Conservation (phyloP, 768 basidiomycete species). For the Trichaptum fuscoviolaceum region DNA sequence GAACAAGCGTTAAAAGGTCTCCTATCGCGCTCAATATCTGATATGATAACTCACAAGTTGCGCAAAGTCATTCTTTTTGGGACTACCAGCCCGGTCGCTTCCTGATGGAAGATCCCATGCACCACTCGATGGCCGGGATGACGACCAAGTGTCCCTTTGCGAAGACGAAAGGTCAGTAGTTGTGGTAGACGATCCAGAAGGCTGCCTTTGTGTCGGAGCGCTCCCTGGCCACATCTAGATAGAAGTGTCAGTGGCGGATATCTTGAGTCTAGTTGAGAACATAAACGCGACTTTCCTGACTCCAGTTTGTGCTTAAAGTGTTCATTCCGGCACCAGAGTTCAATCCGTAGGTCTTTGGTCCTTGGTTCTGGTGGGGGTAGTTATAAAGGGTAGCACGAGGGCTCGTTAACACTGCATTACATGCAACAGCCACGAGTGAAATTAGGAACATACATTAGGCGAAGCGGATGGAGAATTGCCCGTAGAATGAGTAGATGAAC, state of each 20-base stretch:
- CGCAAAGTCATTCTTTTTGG: constrained; percentile 45
- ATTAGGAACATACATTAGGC: constrained; percentile 47
- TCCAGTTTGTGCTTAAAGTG: constrained; percentile 55
- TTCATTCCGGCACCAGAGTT: constrained; percentile 44
- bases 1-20: constrained; percentile 9
- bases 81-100: constrained; percentile 38
- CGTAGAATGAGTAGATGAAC: constrained; percentile 60
- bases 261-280: not conserved
- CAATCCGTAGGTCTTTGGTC: constrained; percentile 26
- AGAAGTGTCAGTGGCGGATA: not conserved
- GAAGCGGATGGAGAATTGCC: constrained; percentile 59
- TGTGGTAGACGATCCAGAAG: not conserved
- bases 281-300: constrained; percentile 40
- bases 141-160: constrained; percentile 47
- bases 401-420: constrained; percentile 7
- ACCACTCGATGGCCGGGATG: constrained; percentile 44
- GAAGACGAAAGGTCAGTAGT: constrained; percentile 39
- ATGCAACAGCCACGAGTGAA: constrained; percentile 2
- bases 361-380: not conserved
- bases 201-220: constrained; percentile 1
- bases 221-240: not conserved
- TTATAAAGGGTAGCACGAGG: not conserved
- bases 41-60: constrained; percentile 32
- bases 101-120: constrained; percentile 43
- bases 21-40: not conserved